These are phyloP conservation scores for Alternaria triticimaculans DNA, from an alignment of 2,329 filamentous ascomycete species.

Conservation along the genomic window DNA sequence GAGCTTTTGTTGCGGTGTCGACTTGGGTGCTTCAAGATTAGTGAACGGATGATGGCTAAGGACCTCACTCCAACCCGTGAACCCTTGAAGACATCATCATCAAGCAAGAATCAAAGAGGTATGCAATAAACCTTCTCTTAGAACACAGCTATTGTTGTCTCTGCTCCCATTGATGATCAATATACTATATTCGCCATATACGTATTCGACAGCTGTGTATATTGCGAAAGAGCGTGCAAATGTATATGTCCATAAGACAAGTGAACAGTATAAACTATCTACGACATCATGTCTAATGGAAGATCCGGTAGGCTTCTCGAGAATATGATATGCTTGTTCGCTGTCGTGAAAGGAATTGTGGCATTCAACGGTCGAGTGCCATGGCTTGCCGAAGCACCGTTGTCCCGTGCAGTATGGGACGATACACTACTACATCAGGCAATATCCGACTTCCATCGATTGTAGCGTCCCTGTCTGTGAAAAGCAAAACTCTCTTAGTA, in stretches of 20 bases:
- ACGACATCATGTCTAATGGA: neutral
- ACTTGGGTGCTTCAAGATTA: neutral
- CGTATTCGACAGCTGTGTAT: neutral
- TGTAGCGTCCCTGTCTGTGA: neutral
- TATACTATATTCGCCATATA: neutral
- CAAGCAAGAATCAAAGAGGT: neutral
- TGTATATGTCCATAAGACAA: neutral
- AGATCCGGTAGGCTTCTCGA: neutral
- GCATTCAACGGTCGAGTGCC: neutral
- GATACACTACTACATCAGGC: neutral
- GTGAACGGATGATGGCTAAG: neutral
- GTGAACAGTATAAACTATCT: neutral
- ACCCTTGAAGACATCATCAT: neutral
- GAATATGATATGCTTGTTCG: neutral
- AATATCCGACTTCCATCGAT: neutral
- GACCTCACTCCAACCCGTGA: neutral
- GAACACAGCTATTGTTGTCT: neutral
- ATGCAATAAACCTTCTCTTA: neutral
- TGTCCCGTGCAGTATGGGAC: neutral
- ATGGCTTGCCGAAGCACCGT: neutral
- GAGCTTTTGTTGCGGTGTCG: neutral
- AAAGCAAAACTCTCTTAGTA: neutral
- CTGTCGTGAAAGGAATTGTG: neutral
- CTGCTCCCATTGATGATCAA: neutral
- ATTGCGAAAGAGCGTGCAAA: neutral